Percentiles rank a stretch among this genome's conserved stretches.
These are phyloP conservation scores for Aspergillus sp. DNA, from an alignment of 2,329 filamentous ascomycete species.

Conservation along the genomic window DNA sequence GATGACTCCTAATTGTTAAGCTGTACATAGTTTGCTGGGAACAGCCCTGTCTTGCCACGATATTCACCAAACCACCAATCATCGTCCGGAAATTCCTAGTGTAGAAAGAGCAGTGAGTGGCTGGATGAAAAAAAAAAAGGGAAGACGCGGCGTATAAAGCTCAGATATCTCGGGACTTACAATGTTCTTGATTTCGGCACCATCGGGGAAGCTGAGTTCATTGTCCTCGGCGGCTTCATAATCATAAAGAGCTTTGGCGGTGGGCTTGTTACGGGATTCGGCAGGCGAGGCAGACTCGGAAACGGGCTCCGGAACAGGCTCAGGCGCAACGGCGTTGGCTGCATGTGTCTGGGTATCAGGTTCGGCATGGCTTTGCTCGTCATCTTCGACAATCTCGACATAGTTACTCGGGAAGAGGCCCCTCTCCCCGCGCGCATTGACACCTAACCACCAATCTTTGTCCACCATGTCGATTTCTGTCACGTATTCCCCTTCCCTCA, in stretches of 20 bases:
- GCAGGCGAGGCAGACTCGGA: slow-evolving; percentile 42
- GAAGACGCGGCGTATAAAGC: not conserved
- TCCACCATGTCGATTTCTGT: slow-evolving; percentile 97
- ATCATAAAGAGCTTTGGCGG: slow-evolving; percentile 86
- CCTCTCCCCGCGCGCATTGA: slow-evolving; percentile 79
- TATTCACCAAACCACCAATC: slow-evolving; percentile 98
- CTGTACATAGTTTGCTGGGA: slow-evolving; percentile 63
- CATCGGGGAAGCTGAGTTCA: slow-evolving; percentile 81
- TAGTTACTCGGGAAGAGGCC: slow-evolving; percentile 98
- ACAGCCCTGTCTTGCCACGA: slow-evolving; percentile 78
- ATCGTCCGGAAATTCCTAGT: slow-evolving; percentile 90
- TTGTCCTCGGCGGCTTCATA: slow-evolving; percentile 98
- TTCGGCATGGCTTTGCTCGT: slow-evolving; percentile 32
- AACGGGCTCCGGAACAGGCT: slow-evolving; percentile 41
- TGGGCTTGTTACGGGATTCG: slow-evolving; percentile 55
- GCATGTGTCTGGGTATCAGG: slow-evolving; percentile 39
- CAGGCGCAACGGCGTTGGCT: slow-evolving; percentile 37
- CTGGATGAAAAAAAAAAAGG: not conserved
- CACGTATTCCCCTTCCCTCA: slow-evolving; percentile 85
- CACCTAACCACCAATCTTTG: slow-evolving; percentile 98
- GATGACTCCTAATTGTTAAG: slow-evolving; percentile 16
- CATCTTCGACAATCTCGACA: slow-evolving; percentile 78
- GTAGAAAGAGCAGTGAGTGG: not conserved
- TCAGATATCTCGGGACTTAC: slow-evolving; percentile 55
- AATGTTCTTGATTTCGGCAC: slow-evolving; percentile 77